These are phyloP conservation scores for Pseudocercospora fuligena DNA, from an alignment of 2,329 filamentous ascomycete genomes.

Conservation along the genomic window DNA sequence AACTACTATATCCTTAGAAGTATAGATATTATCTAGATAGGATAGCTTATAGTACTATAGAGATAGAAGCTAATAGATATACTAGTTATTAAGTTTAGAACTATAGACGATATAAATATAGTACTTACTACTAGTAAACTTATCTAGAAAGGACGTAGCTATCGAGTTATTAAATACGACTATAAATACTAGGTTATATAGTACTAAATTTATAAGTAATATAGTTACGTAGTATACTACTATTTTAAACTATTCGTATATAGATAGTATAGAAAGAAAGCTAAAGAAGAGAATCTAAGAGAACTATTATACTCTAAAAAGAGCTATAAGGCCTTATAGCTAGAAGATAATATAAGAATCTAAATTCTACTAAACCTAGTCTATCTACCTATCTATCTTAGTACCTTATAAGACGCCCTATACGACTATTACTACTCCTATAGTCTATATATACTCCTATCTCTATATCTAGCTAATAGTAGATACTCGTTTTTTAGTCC, in stretches of 20 bases:
- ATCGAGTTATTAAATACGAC: background rate
- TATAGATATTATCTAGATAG: background rate
- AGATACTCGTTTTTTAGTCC: no score
- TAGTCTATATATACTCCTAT: no score
- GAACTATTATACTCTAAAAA: background rate
- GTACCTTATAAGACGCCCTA: no score
- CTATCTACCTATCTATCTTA: no score
- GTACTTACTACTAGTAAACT: background rate
- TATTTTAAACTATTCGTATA: background rate
- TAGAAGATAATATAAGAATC: no score
- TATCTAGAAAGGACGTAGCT: background rate
- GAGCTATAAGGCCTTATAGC: background rate
- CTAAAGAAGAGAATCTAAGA: background rate
- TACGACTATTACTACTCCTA: no score
- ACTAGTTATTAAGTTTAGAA: background rate
- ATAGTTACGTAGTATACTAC: background rate
- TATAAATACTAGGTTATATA: background rate
- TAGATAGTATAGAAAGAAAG: background rate
- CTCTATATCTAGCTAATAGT: no score
- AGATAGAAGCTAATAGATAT: background rate
- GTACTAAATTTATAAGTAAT: background rate
- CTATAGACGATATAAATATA: background rate
- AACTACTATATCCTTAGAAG: background rate
- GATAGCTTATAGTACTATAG: background rate
- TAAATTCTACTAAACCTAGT: no score